Evolutionary conservation across 257 asterid genomes (phyloP).

Genomic region (Scutellaria galericulata): DNA sequence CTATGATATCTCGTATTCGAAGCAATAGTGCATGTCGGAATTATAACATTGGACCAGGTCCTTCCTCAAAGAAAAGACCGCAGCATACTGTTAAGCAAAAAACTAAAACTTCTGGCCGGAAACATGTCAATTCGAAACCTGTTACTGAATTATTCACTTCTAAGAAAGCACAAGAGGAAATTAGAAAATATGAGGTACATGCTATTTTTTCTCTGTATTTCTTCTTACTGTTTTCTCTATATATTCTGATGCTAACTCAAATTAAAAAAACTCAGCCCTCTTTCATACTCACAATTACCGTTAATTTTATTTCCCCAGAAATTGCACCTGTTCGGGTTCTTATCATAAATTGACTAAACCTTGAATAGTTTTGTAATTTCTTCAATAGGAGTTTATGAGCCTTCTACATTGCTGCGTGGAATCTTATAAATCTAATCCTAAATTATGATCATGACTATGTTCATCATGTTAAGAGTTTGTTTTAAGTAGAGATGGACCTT

Average conservation of each 20-base stretch:
- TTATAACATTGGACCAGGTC: constrained; percentile 55
- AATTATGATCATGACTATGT: constrained; percentile 4
- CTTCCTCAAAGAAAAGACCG: constrained; percentile 61
- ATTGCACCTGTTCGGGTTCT: no score
- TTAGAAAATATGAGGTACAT: constrained; percentile 67
- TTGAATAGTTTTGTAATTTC: no score
- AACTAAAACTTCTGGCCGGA: constrained; percentile 52
- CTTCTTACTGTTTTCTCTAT: not conserved
- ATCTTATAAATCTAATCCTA: not conserved
- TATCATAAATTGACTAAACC: no score
- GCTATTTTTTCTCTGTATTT: constrained; percentile 3
- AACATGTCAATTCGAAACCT: constrained; percentile 57
- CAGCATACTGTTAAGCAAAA: constrained; percentile 51
- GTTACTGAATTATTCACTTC: constrained; percentile 69
- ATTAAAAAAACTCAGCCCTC: not conserved
- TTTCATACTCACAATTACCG: not conserved
- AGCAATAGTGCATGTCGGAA: constrained; percentile 65
- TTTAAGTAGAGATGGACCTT: constrained; percentile 5
- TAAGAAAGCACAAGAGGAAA: constrained; percentile 71
- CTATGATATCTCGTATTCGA: constrained; percentile 60
- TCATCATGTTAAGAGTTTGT: constrained; percentile 24
- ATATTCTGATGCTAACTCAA: not conserved
- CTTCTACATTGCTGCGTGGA: not conserved
- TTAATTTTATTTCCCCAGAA: no score
- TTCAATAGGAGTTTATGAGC: no score